Evolutionary conservation across 139 green algal species (phyloP).

Genomic region (Chlorella sp.): DNA sequence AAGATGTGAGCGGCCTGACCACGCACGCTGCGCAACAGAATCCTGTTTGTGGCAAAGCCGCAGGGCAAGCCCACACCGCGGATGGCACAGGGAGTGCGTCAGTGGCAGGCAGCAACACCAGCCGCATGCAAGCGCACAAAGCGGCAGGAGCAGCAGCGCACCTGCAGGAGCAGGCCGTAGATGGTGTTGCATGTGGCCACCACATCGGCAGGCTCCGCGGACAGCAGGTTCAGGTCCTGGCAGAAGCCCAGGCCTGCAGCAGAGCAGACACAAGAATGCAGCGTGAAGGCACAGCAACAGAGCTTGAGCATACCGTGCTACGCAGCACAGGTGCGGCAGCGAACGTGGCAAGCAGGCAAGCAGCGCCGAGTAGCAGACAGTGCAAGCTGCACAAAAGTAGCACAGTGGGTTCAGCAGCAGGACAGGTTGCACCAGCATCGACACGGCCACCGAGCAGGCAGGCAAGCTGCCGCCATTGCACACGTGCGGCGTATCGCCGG

Average conservation of each 20-base stretch:
- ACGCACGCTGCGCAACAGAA: too few species aligned
- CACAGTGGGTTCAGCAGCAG: constrained; percentile 8
- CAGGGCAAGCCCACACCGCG: too few species aligned
- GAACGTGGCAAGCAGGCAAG: too few species aligned
- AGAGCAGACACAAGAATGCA: neutral
- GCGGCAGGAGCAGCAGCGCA: neutral
- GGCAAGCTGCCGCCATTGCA: neutral
- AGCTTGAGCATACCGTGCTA: neutral
- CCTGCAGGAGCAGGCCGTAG: constrained; percentile 49
- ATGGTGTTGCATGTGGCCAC: constrained; percentile 51
- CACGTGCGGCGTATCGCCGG: neutral
- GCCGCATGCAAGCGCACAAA: neutral
- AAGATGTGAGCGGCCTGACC: too few species aligned
- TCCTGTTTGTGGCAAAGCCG: too few species aligned
- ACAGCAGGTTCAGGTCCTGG: constrained; percentile 52
- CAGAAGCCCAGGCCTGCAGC: constrained; percentile 45
- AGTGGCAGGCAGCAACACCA: too few species aligned
- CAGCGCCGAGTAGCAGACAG: neutral
- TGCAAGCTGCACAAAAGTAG: neutral
- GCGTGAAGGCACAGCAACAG: too few species aligned
- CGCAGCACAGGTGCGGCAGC: too few species aligned
- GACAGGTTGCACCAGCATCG: too few species aligned
- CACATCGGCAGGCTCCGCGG: constrained; percentile 34
- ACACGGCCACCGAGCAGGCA: neutral
- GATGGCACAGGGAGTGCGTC: too few species aligned